Evolutionary conservation across 768 basidiomycete genomes (phyloP), one percentile per base, ranked within the genome.

Genomic region (Panaeolus cyanescens): DNA sequence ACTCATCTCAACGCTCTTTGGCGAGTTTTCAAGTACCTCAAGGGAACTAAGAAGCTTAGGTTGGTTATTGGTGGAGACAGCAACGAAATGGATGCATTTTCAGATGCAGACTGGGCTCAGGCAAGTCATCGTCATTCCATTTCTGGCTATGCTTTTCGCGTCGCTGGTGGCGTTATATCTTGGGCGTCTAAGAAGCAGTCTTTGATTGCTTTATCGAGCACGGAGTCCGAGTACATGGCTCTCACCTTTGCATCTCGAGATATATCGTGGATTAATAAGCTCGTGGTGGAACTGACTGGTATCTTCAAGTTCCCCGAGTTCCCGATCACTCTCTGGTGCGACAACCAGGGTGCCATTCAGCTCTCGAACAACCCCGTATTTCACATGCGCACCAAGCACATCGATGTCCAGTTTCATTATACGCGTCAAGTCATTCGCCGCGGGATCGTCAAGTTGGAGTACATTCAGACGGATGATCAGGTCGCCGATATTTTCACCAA

Each of bases 161-260:
- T 72, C 32, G 66, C 59, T 42, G 62, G 66, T 3, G 69, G 65
- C 5, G 64, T 64, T 12, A 63, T 79, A 13, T 61, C 61, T 2
- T 78, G 78, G 77, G 37, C 36, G 0, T 71, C 71, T 7, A 68
- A 70, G 56, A 61, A 66, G 22, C 77, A 78, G 66, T 15, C 64
- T 1, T 63, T 70, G 31, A 71, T 80, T 5, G 54, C 59, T 13
- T 32, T 59, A 8, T 62, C 62, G n/a, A 59, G 13, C 5, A 55
- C 62, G 5, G 50, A 62, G 33, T 5, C 62, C 12, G 58, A 62
- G 32, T 62, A 62, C 50, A 39, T 62, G 7, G 62, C 62, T 13
- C n/a, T 57, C 60, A 63, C 39, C 13, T 28, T 40, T 7, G 34
- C 57, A 12, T 15, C 57, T n/a, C 39, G 45, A 15, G 40, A 58